A percentile compares a stretch with the other conserved stretches of the same genome.
Conservation (phyloP, 345 rosid species). For the Brassica juncea region DNA sequence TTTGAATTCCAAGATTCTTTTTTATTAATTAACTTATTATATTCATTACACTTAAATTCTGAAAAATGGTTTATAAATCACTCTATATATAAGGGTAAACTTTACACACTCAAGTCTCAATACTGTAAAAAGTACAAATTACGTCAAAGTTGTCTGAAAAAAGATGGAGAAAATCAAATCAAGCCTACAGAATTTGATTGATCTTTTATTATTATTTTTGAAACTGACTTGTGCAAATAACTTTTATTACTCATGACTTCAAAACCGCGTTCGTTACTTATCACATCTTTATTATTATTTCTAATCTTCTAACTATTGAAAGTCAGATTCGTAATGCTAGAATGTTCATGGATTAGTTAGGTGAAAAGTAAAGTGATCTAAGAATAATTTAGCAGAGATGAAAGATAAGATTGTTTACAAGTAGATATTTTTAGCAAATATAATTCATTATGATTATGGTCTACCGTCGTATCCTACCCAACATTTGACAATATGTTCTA, state of each 20-base stretch:
- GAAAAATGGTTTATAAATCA: too few relatives aligned
- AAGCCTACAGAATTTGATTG: conserved; percentile 2
- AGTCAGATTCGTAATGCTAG: neutral
- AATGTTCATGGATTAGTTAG: neutral
- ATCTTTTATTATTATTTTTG: neutral
- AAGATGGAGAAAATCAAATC: neutral
- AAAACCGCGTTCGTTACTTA: neutral
- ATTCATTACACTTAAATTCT: conserved; percentile 1
- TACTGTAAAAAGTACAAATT: conserved; percentile 3
- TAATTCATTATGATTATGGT: too few relatives aligned
- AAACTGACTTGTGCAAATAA: neutral
- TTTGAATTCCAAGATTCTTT: conserved; percentile 26
- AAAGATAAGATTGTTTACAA: neutral
- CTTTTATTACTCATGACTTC: neutral
- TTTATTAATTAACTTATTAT: neutral
- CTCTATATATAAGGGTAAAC: neutral
- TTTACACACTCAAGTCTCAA: neutral
- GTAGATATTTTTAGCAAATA: conserved; percentile 1
- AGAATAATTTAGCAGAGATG: neutral
- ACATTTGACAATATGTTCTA: too few relatives aligned
- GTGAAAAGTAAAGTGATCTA: conserved; percentile 9
- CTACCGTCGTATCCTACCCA: too few relatives aligned
- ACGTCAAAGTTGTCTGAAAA: neutral
- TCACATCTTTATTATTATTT: neutral
- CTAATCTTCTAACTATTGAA: neutral